These are phyloP conservation scores for Hyaloperonospora brassicae DNA, from an alignment of 352 stramenopile genomes.

Conservation along the genomic window DNA sequence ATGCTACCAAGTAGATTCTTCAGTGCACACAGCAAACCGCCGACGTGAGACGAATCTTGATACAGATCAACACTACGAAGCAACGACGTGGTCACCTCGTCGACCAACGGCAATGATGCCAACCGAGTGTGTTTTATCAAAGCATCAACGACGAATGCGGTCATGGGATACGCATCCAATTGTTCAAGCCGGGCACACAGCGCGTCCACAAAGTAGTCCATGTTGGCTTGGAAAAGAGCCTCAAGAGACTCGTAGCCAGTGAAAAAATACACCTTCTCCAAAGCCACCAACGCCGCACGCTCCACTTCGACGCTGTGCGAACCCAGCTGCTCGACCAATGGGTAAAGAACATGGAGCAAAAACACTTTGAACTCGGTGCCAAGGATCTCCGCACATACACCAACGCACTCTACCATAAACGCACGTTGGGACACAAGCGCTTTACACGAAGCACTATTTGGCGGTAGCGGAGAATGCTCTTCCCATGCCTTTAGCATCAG, in stretches of 20 bases:
- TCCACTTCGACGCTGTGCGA: slow-evolving; percentile 53
- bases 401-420: slow-evolving; percentile 68
- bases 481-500: slow-evolving; percentile 42
- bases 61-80: slow-evolving; percentile 70
- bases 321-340: slow-evolving; percentile 78
- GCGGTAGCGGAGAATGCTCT: slow-evolving; percentile 10
- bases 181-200: slow-evolving; percentile 63
- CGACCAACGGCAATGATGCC: slow-evolving; percentile 59
- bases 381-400: slow-evolving; percentile 61
- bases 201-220: slow-evolving; percentile 80
- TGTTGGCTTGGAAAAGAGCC: not conserved
- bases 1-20: slow-evolving; percentile 51
- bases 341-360: slow-evolving; percentile 66
- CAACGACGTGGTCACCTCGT: slow-evolving; percentile 68
- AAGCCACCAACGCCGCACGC: slow-evolving; percentile 52
- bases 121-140: slow-evolving; percentile 56
- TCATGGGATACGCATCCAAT: slow-evolving; percentile 60
- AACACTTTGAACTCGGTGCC: slow-evolving; percentile 46
- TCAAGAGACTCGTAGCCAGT: not conserved
- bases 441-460: slow-evolving; percentile 8
- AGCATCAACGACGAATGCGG: slow-evolving; percentile 67
- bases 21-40: slow-evolving; percentile 50
- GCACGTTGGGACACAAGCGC: slow-evolving; percentile 36
- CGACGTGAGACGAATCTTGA: slow-evolving; percentile 47
- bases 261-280: slow-evolving; percentile 61